These are phyloP conservation scores for Xylariaceae sp. DNA, from an alignment of 2,329 filamentous ascomycete species.

Conservation along the genomic window DNA sequence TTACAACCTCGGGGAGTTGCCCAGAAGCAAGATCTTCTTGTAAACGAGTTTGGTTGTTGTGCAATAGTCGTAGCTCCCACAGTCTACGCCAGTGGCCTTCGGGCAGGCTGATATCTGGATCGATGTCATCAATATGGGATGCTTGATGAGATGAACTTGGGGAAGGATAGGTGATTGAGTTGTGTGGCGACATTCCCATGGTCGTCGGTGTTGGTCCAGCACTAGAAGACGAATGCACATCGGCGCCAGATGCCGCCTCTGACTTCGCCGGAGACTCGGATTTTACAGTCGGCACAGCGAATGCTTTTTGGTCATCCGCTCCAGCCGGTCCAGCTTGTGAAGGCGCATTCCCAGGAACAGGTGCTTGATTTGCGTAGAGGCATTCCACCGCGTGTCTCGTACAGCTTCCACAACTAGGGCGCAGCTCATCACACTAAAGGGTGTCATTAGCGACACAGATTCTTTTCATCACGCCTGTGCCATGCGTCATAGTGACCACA, in stretches of 20 bases:
- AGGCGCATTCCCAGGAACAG: constrained; percentile 5
- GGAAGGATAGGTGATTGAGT: constrained; percentile 21
- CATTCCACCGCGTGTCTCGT: constrained; percentile 32
- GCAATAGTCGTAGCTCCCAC: constrained; percentile 37
- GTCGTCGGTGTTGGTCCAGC: constrained; percentile 13
- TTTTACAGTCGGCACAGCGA: constrained; percentile 4
- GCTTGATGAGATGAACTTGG: constrained; percentile 22
- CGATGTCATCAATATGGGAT: constrained; percentile 16
- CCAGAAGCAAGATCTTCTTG: constrained; percentile 27
- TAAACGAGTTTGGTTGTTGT: constrained; percentile 34
- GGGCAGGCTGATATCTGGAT: constrained; percentile 31
- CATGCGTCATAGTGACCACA: neutral
- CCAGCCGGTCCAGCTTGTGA: neutral
- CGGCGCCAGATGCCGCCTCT: constrained; percentile 5
- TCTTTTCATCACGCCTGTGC: neutral
- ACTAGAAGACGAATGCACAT: constrained; percentile 2
- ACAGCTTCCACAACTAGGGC: constrained; percentile 31
- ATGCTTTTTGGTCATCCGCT: constrained; percentile 12
- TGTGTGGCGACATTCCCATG: constrained; percentile 18
- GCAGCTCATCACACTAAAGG: constrained; percentile 31
- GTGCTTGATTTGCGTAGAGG: constrained; percentile 24
- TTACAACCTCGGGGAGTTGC: constrained; percentile 16
- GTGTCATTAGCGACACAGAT: constrained; percentile 3
- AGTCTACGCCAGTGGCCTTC: constrained; percentile 36
- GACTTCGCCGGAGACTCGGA: constrained; percentile 4